Base-by-base conservation (phyloP, 345 rosid genomes). In the Eucalyptus erythrocorys region DNA sequence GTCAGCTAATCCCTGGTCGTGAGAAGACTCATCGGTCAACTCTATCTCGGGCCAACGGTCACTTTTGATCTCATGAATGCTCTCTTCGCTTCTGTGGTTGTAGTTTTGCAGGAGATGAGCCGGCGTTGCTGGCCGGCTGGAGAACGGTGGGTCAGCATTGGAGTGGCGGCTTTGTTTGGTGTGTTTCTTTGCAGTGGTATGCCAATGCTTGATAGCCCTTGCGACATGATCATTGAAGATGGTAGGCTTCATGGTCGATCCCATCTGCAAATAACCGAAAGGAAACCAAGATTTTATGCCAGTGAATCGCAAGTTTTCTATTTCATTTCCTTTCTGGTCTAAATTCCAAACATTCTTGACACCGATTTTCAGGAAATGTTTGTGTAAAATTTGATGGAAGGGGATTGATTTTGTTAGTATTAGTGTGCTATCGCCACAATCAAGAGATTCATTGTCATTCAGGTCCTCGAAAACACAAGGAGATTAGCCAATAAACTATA, bases 161-260 rank as follows among this genome's bases (percentile, higher is more conserved):
- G 96, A 93, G 61, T 92, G 93, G n/a, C n/a, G 91, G 94, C 95
- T 86, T 34, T 93, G 97, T 91, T 92, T 98, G 6, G 93, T 90
- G 86, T 94, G 92, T 88, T 91, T 94, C 92, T 93, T 96, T 2
- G 99, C 98, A 4, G 92, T 61, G 26, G 87, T 92, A 90, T 90
- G 99, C 99, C 99, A 95, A 68, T 90, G 93, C 91, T 94, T 96
- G 6, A 97, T 87, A 12, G 99, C 97, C 13, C 92, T 71, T 11
- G 97, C 99, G 47, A 96, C 96, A 88, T 92, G 91, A 10, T 98
- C 97, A 37, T 97, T 95, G 88, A 98, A 98, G 68, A 98, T 92
- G 19, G 98, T 92, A 37, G 99, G 94, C 91, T 95, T 98, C 99
- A 98, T 95, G 88, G 71, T 93, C 9, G 96, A 87, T 53, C 99